Evolutionary conservation across 768 basidiomycete species (phyloP), one percentile per base, ranked within the genome.

Genomic region (Kwoniella dejecticola): DNA sequence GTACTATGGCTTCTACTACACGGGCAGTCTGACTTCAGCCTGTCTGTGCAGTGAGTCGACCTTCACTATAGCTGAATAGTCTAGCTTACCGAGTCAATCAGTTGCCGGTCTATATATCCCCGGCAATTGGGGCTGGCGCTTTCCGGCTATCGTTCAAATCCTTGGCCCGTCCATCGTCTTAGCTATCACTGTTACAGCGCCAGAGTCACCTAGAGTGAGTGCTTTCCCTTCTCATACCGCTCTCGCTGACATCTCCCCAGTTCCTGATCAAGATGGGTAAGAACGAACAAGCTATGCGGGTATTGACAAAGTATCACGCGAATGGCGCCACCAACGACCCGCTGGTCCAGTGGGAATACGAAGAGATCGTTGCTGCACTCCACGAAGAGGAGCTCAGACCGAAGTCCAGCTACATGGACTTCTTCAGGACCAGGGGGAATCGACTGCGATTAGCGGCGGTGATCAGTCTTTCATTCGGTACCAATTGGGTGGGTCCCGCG

Each of bases 401-500:
- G 52, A 54, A 69, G 58, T 62, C 56, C 15, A 58, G 38, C 29
- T 70, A 63, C 29, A 33, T 62, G 33, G 67, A 63, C 38, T 70
- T 69, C 44, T 64, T 64, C 45, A 46, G 48, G 40, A 75, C 71
- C 48, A 56, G 59, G 8, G 67, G 47, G 4, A 72, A 72, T 53
- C 46, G 68, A 27, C 33, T 53, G 26, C 46, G 71, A 13, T 52
- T 75, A 10, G 63, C 64, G 40, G 64, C 63, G n/a, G 47, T 68
- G 44, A 45, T 63, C 45, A 52, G 53, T 23, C 55, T 69, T 40
- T 57, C 64, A 12, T 52, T 70, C 31, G 70, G 64, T 7, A 58
- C 63, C 1, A 68, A 74, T 48, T 74, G 72, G 69, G 65, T 68
- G 10, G 69, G 72, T 60, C n/a, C n/a, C n/a, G n/a, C n/a, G n/a